A percentile compares a stretch with the other conserved stretches of the same genome.
Conservation (phyloP, 176 grass and related monocot species). For the Phoenix dactylifera region DNA sequence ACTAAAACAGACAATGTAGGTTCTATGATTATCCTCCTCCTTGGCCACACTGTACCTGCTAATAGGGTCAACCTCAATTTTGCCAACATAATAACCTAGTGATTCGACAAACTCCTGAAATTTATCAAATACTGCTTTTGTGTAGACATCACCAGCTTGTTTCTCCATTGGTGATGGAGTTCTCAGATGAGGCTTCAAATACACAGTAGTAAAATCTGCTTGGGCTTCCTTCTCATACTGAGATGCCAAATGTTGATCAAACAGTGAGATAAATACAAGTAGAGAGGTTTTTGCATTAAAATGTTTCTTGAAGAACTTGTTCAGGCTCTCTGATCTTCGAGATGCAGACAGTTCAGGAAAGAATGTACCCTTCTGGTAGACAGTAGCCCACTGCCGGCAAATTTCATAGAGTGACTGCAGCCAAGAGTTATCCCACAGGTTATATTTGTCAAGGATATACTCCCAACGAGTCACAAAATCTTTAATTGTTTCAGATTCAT, state of each 20-base stretch:
- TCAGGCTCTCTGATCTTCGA: conserved; percentile 32
- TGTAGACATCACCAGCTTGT: conserved; percentile 43
- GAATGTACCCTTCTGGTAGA: conserved; percentile 38
- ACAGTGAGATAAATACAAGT: conserved; percentile 32
- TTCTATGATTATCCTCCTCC: conserved; percentile 27
- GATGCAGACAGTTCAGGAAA: conserved; percentile 39
- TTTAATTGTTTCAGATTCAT: conserved; percentile 21
- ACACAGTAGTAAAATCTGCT: conserved; percentile 39
- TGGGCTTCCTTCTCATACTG: conserved; percentile 40
- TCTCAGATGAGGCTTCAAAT: conserved; percentile 35
- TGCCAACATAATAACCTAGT: conserved; percentile 35
- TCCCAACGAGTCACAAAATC: conserved; percentile 51
- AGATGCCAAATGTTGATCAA: conserved; percentile 38
- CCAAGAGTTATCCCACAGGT: conserved; percentile 42
- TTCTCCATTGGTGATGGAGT: conserved; percentile 51
- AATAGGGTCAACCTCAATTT: conserved; percentile 32
- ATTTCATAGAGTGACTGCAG: conserved; percentile 28
- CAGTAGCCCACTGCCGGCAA: conserved; percentile 38
- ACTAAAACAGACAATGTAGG: conserved; percentile 30
- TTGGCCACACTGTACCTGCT: conserved; percentile 33
- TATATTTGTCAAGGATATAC: conserved; percentile 35
- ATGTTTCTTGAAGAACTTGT: conserved; percentile 45
- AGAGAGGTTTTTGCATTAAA: conserved; percentile 43
- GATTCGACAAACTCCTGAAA: conserved; percentile 66
- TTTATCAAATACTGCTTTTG: conserved; percentile 39